Percentiles rank a stretch among this genome's conserved stretches.
phyloP scores from a whole-genome alignment of 441 rosid genomes.

The Adansonia madagascariensis region DNA sequence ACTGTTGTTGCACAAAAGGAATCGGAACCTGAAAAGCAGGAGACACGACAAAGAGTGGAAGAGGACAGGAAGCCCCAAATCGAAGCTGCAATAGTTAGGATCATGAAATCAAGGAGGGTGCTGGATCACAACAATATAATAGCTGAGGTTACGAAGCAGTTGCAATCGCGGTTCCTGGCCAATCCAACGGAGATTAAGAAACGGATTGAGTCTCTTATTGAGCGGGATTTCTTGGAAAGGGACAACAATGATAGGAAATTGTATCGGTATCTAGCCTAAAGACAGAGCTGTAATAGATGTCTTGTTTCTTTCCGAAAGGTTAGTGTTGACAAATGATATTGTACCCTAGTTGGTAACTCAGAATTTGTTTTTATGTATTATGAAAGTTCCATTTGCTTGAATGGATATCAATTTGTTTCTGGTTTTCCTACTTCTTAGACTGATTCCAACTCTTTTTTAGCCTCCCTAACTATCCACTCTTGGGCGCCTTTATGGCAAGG shows the following conservation, averaged over 20 bases:
- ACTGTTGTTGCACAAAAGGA: conserved; percentile 97
- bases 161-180: conserved; percentile 91
- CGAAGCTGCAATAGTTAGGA: conserved; percentile 96
- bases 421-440: conserved; percentile 6
- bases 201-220: conserved; percentile 93
- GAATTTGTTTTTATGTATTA: conserved; percentile 38
- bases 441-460: not conserved
- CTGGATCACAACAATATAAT: conserved; percentile 93
- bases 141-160: conserved; percentile 88
- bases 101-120: conserved; percentile 94
- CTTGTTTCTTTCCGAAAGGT: conserved; percentile 34
- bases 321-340: conserved; percentile 39
- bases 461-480: too few relatives aligned
- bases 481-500: not conserved
- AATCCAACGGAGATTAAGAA: conserved; percentile 96
- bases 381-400: conserved; percentile 42
- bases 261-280: conserved; percentile 89
- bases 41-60: conserved; percentile 96
- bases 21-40: conserved; percentile 96
- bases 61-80: conserved; percentile 98
- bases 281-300: conserved; percentile 32
- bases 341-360: conserved; percentile 45
- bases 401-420: conserved; percentile 37
- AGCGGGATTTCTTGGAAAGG: conserved; percentile 99
- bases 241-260: conserved; percentile 83